These are phyloP conservation scores for Asclepias syriaca DNA, from an alignment of 257 asterid species.

Conservation along the genomic window DNA sequence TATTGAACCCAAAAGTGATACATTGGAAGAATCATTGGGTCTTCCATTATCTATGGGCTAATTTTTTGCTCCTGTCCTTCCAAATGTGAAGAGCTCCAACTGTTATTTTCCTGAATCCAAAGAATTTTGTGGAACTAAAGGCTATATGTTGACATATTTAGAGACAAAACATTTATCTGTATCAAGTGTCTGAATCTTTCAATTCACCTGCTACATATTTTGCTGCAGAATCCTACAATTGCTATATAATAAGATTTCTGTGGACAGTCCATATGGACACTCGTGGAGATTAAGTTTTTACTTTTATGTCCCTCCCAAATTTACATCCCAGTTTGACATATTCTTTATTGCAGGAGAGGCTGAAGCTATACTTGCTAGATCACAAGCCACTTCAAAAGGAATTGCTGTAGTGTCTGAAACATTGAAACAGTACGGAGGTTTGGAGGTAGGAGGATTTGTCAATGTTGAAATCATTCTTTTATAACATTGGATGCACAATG, in stretches of 20 bases:
- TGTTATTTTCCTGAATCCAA: too few relatives aligned
- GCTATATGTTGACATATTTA: too few relatives aligned
- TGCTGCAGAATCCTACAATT: too few relatives aligned
- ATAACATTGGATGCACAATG: not conserved
- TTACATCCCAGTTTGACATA: not conserved
- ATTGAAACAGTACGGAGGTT: slow-evolving; percentile 58
- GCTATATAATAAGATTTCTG: too few relatives aligned
- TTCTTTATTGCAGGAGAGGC: slow-evolving; percentile 65
- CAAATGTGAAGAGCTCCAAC: not conserved
- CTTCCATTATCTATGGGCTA: not conserved
- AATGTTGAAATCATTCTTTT: not conserved
- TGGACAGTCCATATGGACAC: not conserved
- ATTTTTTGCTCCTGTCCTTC: not conserved
- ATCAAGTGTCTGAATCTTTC: too few relatives aligned
- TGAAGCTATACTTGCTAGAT: slow-evolving; percentile 78
- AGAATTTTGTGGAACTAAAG: too few relatives aligned
- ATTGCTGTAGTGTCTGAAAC: slow-evolving; percentile 61
- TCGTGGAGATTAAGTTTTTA: not conserved
- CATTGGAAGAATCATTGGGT: not conserved
- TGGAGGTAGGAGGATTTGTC: slow-evolving; percentile 59
- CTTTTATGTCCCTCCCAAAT: not conserved
- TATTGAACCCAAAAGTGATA: not conserved
- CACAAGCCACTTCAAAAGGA: slow-evolving; percentile 83
- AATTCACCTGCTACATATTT: too few relatives aligned
- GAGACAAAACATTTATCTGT: too few relatives aligned